Conservation (phyloP, 2,329 filamentous ascomycete species). For the Venturia nashicola region DNA sequence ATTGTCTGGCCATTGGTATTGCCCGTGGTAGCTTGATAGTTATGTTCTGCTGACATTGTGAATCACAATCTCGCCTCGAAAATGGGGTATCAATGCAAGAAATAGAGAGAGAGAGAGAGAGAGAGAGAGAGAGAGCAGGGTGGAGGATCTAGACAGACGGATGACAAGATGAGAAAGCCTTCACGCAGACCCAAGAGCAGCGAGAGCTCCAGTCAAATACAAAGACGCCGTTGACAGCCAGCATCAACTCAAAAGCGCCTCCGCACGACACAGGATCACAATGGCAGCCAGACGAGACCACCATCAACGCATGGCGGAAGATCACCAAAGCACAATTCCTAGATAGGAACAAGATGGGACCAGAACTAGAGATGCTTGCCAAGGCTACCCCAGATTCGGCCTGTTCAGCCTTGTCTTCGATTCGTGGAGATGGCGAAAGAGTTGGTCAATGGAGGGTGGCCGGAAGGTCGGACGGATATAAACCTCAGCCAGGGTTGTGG, state of each 20-base stretch:
- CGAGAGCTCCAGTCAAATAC: not conserved
- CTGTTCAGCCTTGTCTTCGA: not conserved
- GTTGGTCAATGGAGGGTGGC: not conserved
- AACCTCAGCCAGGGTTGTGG: not conserved
- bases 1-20: not conserved
- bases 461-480: not conserved
- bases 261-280: too few species aligned
- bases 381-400: not conserved
- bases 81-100: not conserved
- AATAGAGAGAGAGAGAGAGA: not conserved
- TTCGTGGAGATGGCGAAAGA: not conserved
- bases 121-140: not conserved
- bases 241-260: too few species aligned
- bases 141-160: not conserved
- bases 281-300: too few species aligned
- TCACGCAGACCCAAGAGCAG: not conserved
- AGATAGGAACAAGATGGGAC: not conserved
- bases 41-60: conserved; percentile 4
- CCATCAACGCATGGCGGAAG: not conserved
- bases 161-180: not conserved
- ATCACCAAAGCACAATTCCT: not conserved
- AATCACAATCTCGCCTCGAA: not conserved
- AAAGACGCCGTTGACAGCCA: not conserved
- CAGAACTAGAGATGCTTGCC: not conserved
- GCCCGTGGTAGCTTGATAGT: not conserved